Evolutionary conservation across 805 yeast species (phyloP), one percentile per base, ranked within the genome.

Genomic region (Candida qinlingensis): DNA sequence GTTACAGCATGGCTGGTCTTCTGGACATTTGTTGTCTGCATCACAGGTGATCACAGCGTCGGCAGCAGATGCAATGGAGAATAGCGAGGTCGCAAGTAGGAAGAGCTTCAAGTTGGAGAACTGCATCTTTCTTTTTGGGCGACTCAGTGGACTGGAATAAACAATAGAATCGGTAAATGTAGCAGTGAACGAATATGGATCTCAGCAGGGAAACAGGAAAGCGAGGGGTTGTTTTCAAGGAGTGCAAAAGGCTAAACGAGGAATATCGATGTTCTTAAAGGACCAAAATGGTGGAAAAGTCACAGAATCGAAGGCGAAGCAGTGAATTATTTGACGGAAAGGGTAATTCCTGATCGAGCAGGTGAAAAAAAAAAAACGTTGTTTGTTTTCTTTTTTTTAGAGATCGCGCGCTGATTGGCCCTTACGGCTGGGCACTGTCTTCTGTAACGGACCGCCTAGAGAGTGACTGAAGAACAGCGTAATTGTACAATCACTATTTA

Each of bases 1-100:
- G 10, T 87, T 80, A 66, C 97, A 90, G 67, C 97, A 90, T 49
- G 97, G 97, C n/a, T 63, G 55, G 41, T 72, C 74, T 61, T 84
- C 80, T 2, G 97, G 97, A 69, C 97, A 90, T 5, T 72, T 58
- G 12, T 59, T 51, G 9, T 80, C 71, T 8, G 75, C 66, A 53
- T 75, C 76, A 69, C 96, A 89, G n/a, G 58, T 26, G 5, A 47
- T 40, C 3, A 41, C 41, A 2, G 42, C 42, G 5, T 48, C 35
- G 27, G 42, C 40, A 10, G 29, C n/a, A 10, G 19, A 19, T 3
- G 37, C 45, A 12, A 39, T 39, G 34, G 25, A 10, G 6, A 39
- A 13, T n/a, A 35, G 29, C 2, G 44, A 38, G n/a, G 39, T 7
- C 9, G 25, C 30, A 25, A 33, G 19, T n/a, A 34, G 31, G 10